Percentiles rank a stretch among this genome's conserved stretches.
Evolutionary conservation across 495 filamentous ascomycete genomes (phyloP).

Genomic region (Astrothelium subdiscretum): DNA sequence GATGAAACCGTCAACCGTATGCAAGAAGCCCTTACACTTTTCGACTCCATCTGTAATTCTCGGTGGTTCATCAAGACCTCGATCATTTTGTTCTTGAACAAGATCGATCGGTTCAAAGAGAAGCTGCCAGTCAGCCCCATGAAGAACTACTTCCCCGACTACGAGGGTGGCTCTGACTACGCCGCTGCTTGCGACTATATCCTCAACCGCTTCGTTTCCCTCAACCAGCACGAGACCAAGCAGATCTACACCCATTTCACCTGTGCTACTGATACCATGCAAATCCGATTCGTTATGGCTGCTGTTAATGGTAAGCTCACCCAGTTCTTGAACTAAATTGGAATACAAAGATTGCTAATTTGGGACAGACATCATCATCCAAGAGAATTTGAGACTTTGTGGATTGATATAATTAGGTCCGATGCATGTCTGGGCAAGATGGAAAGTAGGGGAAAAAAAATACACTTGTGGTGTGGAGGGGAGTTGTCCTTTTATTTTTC

Average conservation of each 20-base stretch:
- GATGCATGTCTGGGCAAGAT: background rate
- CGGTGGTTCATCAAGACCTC: constrained; percentile 99
- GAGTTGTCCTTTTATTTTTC: too few species aligned
- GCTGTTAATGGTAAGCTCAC: constrained; percentile 85
- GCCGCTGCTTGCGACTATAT: constrained; percentile 92
- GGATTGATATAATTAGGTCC: constrained; percentile 71
- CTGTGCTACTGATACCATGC: constrained; percentile 88
- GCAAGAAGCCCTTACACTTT: constrained; percentile 95
- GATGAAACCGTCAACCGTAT: constrained; percentile 95
- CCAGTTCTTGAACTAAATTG: background rate
- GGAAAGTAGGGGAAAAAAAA: background rate
- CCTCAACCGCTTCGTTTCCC: constrained; percentile 87
- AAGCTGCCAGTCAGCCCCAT: constrained; percentile 98
- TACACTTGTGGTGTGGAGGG: background rate
- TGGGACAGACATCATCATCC: constrained; percentile 88
- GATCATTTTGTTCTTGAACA: constrained; percentile 99
- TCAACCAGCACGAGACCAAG: constrained; percentile 98
- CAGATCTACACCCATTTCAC: constrained; percentile 99
- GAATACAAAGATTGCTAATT: constrained; percentile 8
- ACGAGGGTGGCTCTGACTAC: constrained; percentile 89
- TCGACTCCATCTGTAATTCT: constrained; percentile 99
- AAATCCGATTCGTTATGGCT: constrained; percentile 99
- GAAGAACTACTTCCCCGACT: constrained; percentile 99
- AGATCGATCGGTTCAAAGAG: constrained; percentile 99
- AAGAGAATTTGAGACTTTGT: constrained; percentile 96